These are phyloP conservation scores for Pholiota molesta DNA, from an alignment of 768 basidiomycete species.

Conservation along the genomic window DNA sequence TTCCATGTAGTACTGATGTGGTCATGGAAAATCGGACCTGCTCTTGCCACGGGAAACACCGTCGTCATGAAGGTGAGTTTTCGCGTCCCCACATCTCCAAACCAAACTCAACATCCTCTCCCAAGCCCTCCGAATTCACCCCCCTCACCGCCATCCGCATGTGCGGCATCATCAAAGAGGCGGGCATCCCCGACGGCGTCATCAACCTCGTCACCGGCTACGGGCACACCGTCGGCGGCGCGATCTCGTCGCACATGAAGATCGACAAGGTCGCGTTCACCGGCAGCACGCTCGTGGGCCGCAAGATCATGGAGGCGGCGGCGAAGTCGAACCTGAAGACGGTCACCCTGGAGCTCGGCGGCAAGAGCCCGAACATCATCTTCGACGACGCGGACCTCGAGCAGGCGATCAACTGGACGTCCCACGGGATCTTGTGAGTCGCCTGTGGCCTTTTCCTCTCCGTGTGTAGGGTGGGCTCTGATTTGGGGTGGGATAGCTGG, in stretches of 20 bases:
- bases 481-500: constrained; percentile 30
- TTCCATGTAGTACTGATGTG: constrained; percentile 43
- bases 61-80: constrained; percentile 61
- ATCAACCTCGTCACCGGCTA: constrained; percentile 74
- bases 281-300: constrained; percentile 72
- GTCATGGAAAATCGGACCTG: constrained; percentile 73
- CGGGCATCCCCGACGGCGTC: constrained; percentile 77
- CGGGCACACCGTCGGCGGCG: constrained; percentile 60
- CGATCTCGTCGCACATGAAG: constrained; percentile 63
- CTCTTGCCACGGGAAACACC: constrained; percentile 75
- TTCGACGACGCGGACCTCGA: constrained; percentile 68
- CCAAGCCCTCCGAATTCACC: constrained; percentile 68
- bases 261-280: constrained; percentile 82
- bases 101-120: not conserved
- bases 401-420: constrained; percentile 67
- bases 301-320: constrained; percentile 72
- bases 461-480: not conserved
- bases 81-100: not conserved
- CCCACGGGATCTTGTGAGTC: constrained; percentile 66
- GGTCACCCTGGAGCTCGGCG: constrained; percentile 75
- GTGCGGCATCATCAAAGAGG: constrained; percentile 57
- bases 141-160: constrained; percentile 65
- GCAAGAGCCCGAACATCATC: constrained; percentile 65
- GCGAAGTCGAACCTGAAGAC: constrained; percentile 75
- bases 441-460: not conserved